Evolutionary conservation across 768 basidiomycete genomes (phyloP).

Genomic region (Pleurotus tuber-regium): DNA sequence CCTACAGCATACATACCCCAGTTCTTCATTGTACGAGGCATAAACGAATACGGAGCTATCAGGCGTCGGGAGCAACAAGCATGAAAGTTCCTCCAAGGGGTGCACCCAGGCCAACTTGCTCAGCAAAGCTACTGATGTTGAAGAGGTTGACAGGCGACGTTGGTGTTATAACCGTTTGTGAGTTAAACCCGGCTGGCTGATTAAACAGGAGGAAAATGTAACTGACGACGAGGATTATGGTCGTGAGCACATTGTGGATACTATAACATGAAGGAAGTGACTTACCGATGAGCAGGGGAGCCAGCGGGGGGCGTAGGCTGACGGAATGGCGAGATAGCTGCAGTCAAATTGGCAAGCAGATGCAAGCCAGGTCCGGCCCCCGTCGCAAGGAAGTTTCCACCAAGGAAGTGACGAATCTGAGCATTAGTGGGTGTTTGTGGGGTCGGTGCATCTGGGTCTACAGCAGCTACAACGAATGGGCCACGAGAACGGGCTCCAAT

Average conservation of each 20-base stretch:
- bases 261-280: neutral
- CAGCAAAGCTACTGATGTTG: slow-evolving; percentile 43
- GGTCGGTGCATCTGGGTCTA: slow-evolving; percentile 54
- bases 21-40: too few species aligned
- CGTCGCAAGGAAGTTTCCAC: slow-evolving; percentile 32
- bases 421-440: slow-evolving; percentile 39
- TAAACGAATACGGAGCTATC: too few species aligned
- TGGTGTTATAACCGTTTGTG: slow-evolving; percentile 37
- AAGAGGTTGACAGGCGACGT: slow-evolving; percentile 32
- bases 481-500: slow-evolving; percentile 25
- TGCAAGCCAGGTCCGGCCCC: neutral
- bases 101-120: slow-evolving; percentile 37
- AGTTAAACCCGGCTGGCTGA: slow-evolving; percentile 38
- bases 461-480: slow-evolving; percentile 44
- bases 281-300: slow-evolving; percentile 41
- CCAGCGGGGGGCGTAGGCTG: slow-evolving; percentile 42
- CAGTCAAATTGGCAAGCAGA: slow-evolving; percentile 34
- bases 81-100: slow-evolving; percentile 51
- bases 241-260: slow-evolving; percentile 1
- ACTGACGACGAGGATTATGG: slow-evolving; percentile 20
- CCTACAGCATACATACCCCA: too few species aligned
- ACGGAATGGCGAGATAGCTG: slow-evolving; percentile 37
- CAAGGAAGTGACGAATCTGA: slow-evolving; percentile 49
- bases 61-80: slow-evolving; percentile 33
- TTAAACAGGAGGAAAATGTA: slow-evolving; percentile 48